These are phyloP conservation scores for Choiromyces venosus DNA, from an alignment of 495 filamentous ascomycete genomes.

Conservation along the genomic window DNA sequence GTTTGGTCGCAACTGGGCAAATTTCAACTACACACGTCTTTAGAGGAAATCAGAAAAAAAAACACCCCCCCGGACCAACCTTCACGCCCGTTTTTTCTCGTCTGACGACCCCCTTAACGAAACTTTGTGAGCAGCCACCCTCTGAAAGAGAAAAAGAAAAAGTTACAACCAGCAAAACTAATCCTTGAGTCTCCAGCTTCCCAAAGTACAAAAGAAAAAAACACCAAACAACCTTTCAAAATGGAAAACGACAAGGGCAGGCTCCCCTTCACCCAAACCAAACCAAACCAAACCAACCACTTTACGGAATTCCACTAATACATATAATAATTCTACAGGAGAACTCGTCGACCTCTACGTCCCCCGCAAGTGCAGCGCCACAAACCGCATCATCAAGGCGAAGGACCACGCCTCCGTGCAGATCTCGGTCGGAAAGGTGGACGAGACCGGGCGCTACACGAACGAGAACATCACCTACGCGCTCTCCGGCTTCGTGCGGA, in stretches of 20 bases:
- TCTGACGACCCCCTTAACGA: not conserved
- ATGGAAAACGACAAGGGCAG: constrained; percentile 90
- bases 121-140: not conserved
- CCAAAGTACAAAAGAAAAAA: constrained; percentile 40
- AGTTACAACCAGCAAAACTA: not conserved
- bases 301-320: constrained; percentile 15
- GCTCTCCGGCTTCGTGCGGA: constrained; percentile 93
- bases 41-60: constrained; percentile 7
- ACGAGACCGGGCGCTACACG: constrained; percentile 95
- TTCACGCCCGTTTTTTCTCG: constrained; percentile 22
- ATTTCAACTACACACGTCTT: constrained; percentile 4
- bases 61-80: constrained; percentile 28
- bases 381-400: constrained; percentile 98
- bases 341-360: constrained; percentile 99
- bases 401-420: constrained; percentile 95
- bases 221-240: constrained; percentile 50
- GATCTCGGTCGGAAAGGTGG: constrained; percentile 87
- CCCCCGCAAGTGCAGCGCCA: constrained; percentile 95
- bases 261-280: not conserved
- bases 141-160: not conserved
- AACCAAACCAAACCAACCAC: not conserved
- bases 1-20: constrained; percentile 8
- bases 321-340: constrained; percentile 44
- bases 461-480: constrained; percentile 97
- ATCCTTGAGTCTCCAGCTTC: constrained; percentile 1